Base-by-base conservation (phyloP, 2,329 filamentous ascomycete genomes). In the Diaporthe humulicola region DNA sequence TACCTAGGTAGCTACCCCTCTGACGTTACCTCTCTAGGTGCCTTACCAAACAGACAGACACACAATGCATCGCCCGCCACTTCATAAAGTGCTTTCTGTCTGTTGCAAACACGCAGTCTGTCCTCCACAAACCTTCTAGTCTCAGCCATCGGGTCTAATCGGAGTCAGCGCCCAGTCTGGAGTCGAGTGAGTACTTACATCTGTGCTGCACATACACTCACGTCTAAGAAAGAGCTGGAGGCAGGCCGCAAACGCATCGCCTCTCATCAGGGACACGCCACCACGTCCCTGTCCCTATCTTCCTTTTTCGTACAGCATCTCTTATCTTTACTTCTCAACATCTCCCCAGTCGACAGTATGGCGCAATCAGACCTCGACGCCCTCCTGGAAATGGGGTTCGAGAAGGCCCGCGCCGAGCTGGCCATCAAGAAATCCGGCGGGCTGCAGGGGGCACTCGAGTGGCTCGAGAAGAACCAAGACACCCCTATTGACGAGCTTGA, bases 401-500 rank as follows among this genome's bases (percentile, higher is more conserved):
- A 98, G 77, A 91, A 92, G 80, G 91, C 95, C 80, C 92, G 94
- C 78, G 93, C 95, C 61, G 90, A 96, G 82, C 86, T 98, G 60
- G 97, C 97, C 48, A 88, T 98, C 77, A 95, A 96, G 85, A 95
- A 94, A 81, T 90, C 92, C 17, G 95, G 95, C 76, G 94, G 94
- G 74, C 86, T 98, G 61, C 93, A 97, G 82, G 93, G 93, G 78
- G 97, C 97, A 70, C 90, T 99, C 74, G 94, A 98, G 86, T 99
- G 97, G 97, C 90, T 99, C 1, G 96, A 98, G 82, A 91, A 94
- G 79, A 98, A 97, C 82, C 93, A 97, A 82, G 95, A 98, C 83
- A 98, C 94, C 79, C 89, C 94, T 1, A 82, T 98, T 56, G 95
- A 98, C 50, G 93, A 98, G 74, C 92, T 98, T 76, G 90, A 94